Conservation (phyloP, 345 rosid species). For the Eucalyptus curtisii region DNA sequence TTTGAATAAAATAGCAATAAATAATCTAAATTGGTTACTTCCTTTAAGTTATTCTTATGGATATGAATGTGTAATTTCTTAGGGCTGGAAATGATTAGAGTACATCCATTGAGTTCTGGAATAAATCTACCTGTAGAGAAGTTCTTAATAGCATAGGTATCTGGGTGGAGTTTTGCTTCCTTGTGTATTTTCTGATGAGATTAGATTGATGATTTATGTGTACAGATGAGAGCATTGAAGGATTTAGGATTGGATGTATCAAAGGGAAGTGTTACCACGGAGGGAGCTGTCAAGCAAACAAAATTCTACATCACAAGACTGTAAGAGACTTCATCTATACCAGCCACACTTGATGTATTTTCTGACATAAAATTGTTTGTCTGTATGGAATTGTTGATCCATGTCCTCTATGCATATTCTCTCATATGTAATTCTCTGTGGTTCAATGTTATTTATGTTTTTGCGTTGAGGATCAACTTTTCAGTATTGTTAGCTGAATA, state of each 20-base stretch:
- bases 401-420: neutral
- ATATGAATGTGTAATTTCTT: neutral
- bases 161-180: neutral
- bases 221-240: constrained; percentile 84
- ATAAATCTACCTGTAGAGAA: neutral
- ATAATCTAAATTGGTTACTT: neutral
- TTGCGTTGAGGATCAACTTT: neutral
- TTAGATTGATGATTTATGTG: neutral
- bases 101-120: neutral
- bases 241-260: constrained; percentile 79
- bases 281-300: constrained; percentile 71
- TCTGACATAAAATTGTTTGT: neutral
- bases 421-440: neutral
- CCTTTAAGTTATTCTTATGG: neutral
- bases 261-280: constrained; percentile 73
- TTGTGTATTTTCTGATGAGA: neutral
- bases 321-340: constrained; percentile 28
- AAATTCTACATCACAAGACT: constrained; percentile 55
- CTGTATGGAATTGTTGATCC: neutral
- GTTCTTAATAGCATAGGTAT: neutral
- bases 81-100: neutral
- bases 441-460: neutral
- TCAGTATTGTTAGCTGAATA: neutral
- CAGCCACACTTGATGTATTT: neutral
- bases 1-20: neutral